Base-by-base conservation (phyloP, 2,329 filamentous ascomycete species). In the Fusarium robinianum region DNA sequence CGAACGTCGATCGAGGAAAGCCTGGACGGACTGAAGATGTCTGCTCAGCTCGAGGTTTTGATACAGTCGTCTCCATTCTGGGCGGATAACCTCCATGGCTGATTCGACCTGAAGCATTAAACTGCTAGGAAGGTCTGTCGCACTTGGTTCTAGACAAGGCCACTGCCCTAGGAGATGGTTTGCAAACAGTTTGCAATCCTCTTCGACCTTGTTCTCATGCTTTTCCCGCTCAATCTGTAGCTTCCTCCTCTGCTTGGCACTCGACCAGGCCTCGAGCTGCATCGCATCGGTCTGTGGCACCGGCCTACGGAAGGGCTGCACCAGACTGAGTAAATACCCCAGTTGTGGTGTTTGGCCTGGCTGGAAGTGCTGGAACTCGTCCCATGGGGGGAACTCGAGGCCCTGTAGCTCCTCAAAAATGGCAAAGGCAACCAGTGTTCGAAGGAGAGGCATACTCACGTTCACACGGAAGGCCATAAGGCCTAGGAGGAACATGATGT, bases 41-140 rank as follows among this genome's bases (percentile, higher is more conserved):
- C 49, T 45, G 6, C 49, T 38, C 11, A 61, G 18, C 18, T 60
- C 55, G 29, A 41, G 42, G 15, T 61, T 61, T 41, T 49, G 53
- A 18, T 43, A 60, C 5, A 61, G 24, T 3, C 58, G 53, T 29
- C 36, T 60, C 58, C 58, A 62, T 43, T 62, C 59, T 9, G 59
- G 45, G 3, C 59, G 49, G 8, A 62, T 53, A 5, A 47, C 51
- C 15, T 58, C 51, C 34, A 62, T 29, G 5, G 57, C 60, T 17
- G 45, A 31, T 6, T 40, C 49, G 3, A 62, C 43, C 5, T 62
- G 59, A n/a, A 62, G 33, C 19, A 62, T 29, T 3, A 61, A 16
- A 12, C 47, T 32, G 6, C 29, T 24, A 6, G 47, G 24, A 2
- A 62, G 17, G 3, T 45, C 53, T 7, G 27, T 11, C 6, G 48